These are phyloP conservation scores for Aphanomyces cochlioides DNA, from an alignment of 352 stramenopile genomes.

Conservation along the genomic window DNA sequence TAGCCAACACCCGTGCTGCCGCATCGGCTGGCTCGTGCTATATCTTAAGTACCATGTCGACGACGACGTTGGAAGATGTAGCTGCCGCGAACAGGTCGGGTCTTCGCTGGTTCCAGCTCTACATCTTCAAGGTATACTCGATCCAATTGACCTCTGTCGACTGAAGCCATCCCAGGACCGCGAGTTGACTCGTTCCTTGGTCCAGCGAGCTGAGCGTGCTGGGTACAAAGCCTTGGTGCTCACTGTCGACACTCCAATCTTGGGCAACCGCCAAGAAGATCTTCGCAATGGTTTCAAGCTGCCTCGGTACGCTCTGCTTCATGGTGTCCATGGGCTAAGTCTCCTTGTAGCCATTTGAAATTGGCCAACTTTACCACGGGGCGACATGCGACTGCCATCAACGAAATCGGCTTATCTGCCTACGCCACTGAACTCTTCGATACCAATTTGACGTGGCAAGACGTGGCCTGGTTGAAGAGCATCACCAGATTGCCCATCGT, in stretches of 20 bases:
- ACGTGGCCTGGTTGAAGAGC: constrained; percentile 89
- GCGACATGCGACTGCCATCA: constrained; percentile 37
- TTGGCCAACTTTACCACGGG: constrained; percentile 55
- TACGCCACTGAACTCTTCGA: constrained; percentile 90
- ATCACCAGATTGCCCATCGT: constrained; percentile 90
- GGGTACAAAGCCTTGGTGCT: constrained; percentile 94
- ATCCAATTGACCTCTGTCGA: too few relatives aligned
- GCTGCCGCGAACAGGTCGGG: constrained; percentile 21
- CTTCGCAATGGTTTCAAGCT: constrained; percentile 91
- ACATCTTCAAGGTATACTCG: constrained; percentile 89
- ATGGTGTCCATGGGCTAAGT: too few relatives aligned
- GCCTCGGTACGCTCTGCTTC: constrained; percentile 52
- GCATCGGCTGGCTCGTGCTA: constrained; percentile 86
- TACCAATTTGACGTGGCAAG: constrained; percentile 91
- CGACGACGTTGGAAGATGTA: constrained; percentile 88
- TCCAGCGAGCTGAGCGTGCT: constrained; percentile 86
- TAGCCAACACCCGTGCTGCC: constrained; percentile 74
- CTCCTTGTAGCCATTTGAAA: not conserved
- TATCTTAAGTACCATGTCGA: constrained; percentile 91
- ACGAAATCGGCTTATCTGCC: constrained; percentile 51
- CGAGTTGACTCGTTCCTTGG: constrained; percentile 89
- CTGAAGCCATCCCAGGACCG: constrained; percentile 50
- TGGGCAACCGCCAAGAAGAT: constrained; percentile 93
- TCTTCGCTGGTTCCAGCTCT: constrained; percentile 77
- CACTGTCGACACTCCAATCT: constrained; percentile 95